phyloP scores from a whole-genome alignment of 495 filamentous ascomycete genomes.

The Lophium mytilinum region DNA sequence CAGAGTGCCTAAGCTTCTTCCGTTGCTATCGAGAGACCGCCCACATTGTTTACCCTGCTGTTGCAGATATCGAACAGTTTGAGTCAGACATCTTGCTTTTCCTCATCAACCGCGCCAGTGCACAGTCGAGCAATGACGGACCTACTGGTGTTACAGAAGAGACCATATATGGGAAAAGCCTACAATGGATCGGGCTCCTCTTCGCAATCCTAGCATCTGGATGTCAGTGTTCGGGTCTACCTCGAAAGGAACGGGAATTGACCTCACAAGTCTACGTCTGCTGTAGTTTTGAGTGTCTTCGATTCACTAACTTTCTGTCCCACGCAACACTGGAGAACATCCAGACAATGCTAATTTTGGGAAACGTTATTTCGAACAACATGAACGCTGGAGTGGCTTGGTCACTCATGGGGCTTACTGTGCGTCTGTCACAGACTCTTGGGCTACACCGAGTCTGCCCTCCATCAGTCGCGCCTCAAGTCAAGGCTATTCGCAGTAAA shows the following conservation, averaged over 20 bases:
- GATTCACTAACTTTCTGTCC: constrained; percentile 54
- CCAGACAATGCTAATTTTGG: constrained; percentile 50
- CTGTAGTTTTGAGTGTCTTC: constrained; percentile 55
- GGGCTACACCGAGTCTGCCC: constrained; percentile 49
- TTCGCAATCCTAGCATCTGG: constrained; percentile 75
- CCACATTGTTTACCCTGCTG: constrained; percentile 70
- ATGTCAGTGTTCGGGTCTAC: constrained; percentile 68
- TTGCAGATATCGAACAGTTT: constrained; percentile 59
- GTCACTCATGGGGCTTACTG: constrained; percentile 48
- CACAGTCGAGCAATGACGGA: constrained; percentile 39
- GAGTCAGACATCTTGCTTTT: constrained; percentile 59
- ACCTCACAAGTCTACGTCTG: constrained; percentile 56
- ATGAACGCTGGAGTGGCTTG: constrained; percentile 59
- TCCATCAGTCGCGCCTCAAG: constrained; percentile 33
- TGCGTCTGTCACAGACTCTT: constrained; percentile 50
- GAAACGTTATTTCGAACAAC: constrained; percentile 55
- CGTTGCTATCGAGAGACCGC: constrained; percentile 67
- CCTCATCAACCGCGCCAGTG: constrained; percentile 53
- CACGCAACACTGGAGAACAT: constrained; percentile 52
- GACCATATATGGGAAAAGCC: constrained; percentile 47
- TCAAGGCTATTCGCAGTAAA: constrained; percentile 23
- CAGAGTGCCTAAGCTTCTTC: constrained; percentile 58
- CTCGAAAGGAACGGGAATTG: constrained; percentile 49
- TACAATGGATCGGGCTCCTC: constrained; percentile 61
- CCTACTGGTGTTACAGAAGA: constrained; percentile 32